These are phyloP conservation scores for Leersia perrieri DNA, from an alignment of 176 grass and related monocot genomes.

Conservation along the genomic window DNA sequence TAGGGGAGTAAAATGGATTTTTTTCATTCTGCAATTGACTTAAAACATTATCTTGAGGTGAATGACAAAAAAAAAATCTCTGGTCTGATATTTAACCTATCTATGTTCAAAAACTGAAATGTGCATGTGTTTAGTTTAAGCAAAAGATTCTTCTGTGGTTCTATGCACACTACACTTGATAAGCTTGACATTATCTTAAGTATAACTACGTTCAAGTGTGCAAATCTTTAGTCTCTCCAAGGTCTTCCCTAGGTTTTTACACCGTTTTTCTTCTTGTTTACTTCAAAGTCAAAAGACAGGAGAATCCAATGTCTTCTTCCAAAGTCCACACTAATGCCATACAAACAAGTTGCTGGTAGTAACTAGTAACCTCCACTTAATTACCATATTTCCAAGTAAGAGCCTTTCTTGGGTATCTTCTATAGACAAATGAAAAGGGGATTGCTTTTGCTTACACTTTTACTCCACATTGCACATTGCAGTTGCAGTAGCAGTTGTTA, in stretches of 20 bases:
- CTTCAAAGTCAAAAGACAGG: constrained; percentile 47
- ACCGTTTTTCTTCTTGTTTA: constrained; percentile 38
- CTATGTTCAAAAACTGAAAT: neutral
- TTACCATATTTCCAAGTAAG: neutral
- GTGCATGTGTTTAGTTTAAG: neutral
- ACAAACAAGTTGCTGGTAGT: constrained; percentile 11
- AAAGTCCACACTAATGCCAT: constrained; percentile 31
- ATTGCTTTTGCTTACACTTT: neutral
- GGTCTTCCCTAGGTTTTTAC: constrained; percentile 36
- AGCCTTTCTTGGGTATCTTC: neutral
- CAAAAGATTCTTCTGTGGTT: neutral
- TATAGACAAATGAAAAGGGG: constrained; percentile 14
- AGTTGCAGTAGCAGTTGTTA: constrained; percentile 16
- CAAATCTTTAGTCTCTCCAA: constrained; percentile 36
- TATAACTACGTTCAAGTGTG: constrained; percentile 25
- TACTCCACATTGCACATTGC: constrained; percentile 10
- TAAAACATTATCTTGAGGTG: constrained; percentile 5
- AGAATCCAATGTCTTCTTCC: constrained; percentile 58
- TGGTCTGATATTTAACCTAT: neutral
- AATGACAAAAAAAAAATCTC: constrained; percentile 1
- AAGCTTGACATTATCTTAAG: constrained; percentile 5
- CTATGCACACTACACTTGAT: neutral
- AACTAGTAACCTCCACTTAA: neutral
- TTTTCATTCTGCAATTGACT: neutral
- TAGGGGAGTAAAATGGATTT: no score